Percentiles rank a stretch among this genome's conserved stretches.
These are phyloP conservation scores for Coemansia reversa DNA, from an alignment of 192 early-diverging fungal species.

Conservation along the genomic window DNA sequence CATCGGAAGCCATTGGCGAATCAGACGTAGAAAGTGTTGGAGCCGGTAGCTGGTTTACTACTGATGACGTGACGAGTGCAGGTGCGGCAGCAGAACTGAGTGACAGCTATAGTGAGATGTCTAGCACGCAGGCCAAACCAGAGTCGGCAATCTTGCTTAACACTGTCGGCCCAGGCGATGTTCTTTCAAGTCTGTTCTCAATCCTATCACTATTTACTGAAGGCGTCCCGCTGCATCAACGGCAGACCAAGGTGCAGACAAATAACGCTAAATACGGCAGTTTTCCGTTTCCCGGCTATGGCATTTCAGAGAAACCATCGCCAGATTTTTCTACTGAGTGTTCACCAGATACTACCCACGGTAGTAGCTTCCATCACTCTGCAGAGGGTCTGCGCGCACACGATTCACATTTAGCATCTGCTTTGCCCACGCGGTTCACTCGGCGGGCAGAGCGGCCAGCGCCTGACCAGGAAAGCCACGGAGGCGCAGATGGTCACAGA, in stretches of 20 bases:
- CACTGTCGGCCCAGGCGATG: slow-evolving; percentile 85
- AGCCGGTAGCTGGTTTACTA: slow-evolving; percentile 7
- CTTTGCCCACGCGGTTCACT: too few relatives aligned
- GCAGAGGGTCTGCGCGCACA: too few relatives aligned
- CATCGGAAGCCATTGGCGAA: background rate
- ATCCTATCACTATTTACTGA: slow-evolving; percentile 90
- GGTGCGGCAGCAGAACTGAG: background rate
- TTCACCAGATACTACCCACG: too few relatives aligned
- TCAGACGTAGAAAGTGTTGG: background rate
- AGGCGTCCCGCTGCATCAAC: slow-evolving; percentile 57
- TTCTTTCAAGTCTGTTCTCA: slow-evolving; percentile 89
- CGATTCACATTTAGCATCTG: too few relatives aligned
- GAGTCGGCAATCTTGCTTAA: slow-evolving; percentile 68
- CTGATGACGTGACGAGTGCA: slow-evolving; percentile 20
- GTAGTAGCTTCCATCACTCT: too few relatives aligned
- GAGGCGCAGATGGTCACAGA: background rate
- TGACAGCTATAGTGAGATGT: background rate
- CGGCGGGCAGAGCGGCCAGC: background rate
- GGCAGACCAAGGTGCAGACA: background rate
- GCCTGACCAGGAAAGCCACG: background rate
- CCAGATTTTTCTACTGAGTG: background rate
- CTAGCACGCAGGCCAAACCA: slow-evolving; percentile 32
- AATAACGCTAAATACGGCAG: background rate
- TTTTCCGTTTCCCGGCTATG: background rate
- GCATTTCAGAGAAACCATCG: background rate